phyloP scores from a whole-genome alignment of 768 basidiomycete species.

The Collybiopsis confluens region DNA sequence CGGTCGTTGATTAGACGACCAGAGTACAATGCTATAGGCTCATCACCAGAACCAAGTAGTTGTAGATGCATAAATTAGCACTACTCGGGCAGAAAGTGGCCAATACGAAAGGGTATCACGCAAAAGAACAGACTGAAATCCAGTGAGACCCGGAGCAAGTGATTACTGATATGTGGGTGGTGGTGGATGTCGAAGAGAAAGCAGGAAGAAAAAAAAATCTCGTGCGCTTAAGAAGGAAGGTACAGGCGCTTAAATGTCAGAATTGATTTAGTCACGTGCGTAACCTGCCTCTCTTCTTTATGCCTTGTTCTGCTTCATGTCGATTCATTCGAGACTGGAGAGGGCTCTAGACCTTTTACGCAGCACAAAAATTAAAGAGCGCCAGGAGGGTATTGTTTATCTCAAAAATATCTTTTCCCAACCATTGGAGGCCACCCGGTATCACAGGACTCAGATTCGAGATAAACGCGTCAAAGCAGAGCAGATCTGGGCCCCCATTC shows the following conservation, averaged over 20 bases:
- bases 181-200: background rate
- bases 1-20: conserved; percentile 51
- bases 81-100: conserved; percentile 82
- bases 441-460: conserved; percentile 35
- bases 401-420: conserved; percentile 50
- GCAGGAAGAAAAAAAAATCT: conserved; percentile 8
- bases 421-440: conserved; percentile 36
- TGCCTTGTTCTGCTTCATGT: conserved; percentile 5
- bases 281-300: background rate
- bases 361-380: conserved; percentile 65
- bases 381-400: conserved; percentile 56
- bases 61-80: conserved; percentile 45
- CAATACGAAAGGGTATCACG: conserved; percentile 18
- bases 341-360: conserved; percentile 47
- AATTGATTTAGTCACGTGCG: background rate
- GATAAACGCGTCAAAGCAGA: conserved; percentile 29
- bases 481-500: conserved; percentile 58
- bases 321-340: conserved; percentile 30
- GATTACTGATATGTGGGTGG: too few relatives aligned
- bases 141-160: too few relatives aligned
- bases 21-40: conserved; percentile 53
- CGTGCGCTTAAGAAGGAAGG: background rate
- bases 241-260: background rate
- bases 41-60: conserved; percentile 81
- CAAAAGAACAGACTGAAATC: background rate